Conservation (phyloP, 1,284 basidiomycete genomes). For the Tylopilus orsonianus region DNA sequence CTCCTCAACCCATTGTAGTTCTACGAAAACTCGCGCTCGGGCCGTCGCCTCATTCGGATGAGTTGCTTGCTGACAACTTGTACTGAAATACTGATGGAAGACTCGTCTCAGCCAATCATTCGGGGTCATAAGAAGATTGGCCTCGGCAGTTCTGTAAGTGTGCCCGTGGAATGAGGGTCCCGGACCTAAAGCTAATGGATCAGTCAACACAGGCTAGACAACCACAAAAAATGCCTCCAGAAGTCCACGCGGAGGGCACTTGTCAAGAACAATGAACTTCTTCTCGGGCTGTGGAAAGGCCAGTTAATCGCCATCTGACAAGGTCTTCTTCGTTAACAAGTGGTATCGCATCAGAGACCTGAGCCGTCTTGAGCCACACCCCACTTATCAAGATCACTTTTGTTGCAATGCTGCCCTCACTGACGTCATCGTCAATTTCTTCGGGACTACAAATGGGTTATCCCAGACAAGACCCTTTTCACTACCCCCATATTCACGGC, state of each 20-base stretch:
- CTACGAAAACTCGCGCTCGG: slow-evolving; percentile 57
- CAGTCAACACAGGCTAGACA: slow-evolving; percentile 1
- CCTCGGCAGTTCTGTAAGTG: slow-evolving; percentile 12
- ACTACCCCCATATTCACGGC: slow-evolving; percentile 39
- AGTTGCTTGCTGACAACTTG: slow-evolving; percentile 43
- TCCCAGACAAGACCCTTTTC: slow-evolving; percentile 3
- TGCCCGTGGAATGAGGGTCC: slow-evolving; percentile 10
- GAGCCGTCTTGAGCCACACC: background rate
- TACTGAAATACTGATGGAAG: slow-evolving; percentile 78
- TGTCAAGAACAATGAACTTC: slow-evolving; percentile 89
- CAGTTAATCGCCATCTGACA: slow-evolving; percentile 37
- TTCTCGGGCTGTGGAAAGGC: slow-evolving; percentile 46
- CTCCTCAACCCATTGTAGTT: slow-evolving; percentile 64
- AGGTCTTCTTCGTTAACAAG: slow-evolving; percentile 61
- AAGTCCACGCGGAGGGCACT: slow-evolving; percentile 83
- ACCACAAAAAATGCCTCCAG: slow-evolving; percentile 65
- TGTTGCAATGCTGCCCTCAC: slow-evolving; percentile 18
- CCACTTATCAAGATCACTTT: slow-evolving; percentile 1
- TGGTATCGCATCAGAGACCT: slow-evolving; percentile 72
- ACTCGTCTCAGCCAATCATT: slow-evolving; percentile 95
- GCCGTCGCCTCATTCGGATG: slow-evolving; percentile 65
- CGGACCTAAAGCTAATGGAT: slow-evolving; percentile 47
- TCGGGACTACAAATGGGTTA: slow-evolving; percentile 39
- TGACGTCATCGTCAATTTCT: slow-evolving; percentile 57
- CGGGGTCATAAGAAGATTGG: slow-evolving; percentile 72